Conservation (phyloP, 1,284 basidiomycete genomes). For the Tylopilus sp. region DNA sequence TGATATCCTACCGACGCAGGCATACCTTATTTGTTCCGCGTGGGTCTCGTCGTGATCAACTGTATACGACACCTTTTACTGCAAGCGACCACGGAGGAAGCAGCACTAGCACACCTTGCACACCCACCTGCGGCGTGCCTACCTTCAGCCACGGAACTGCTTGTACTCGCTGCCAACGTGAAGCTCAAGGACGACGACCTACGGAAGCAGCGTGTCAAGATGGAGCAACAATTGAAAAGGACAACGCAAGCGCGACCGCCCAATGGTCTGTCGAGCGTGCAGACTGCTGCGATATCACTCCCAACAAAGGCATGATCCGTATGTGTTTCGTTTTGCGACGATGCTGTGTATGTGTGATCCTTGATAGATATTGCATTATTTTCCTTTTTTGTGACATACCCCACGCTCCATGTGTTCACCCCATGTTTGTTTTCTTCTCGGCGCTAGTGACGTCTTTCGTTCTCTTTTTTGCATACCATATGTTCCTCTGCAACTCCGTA, state of each 20-base stretch:
- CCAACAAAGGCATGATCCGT: neutral
- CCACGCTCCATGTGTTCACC: too few relatives aligned
- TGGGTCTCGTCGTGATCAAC: slow-evolving; percentile 80
- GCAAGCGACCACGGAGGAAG: slow-evolving; percentile 60
- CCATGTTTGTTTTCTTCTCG: neutral
- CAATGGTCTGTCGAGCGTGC: slow-evolving; percentile 38
- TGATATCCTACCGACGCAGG: slow-evolving; percentile 57
- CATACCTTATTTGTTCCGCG: slow-evolving; percentile 82
- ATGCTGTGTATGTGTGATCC: slow-evolving; percentile 27
- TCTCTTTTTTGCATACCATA: neutral
- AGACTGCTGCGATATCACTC: slow-evolving; percentile 40
- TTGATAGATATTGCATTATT: slow-evolving; percentile 4
- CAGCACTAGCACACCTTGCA: slow-evolving; percentile 61
- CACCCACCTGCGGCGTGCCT: slow-evolving; percentile 65
- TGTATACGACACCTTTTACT: slow-evolving; percentile 71
- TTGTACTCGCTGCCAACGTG: slow-evolving; percentile 69
- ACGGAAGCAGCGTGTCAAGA: slow-evolving; percentile 78
- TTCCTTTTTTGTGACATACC: neutral
- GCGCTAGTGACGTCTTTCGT: slow-evolving; percentile 5
- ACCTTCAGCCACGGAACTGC: slow-evolving; percentile 69
- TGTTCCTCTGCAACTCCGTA: neutral
- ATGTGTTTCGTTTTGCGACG: slow-evolving; percentile 18
- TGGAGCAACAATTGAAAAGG: slow-evolving; percentile 73
- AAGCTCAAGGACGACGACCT: slow-evolving; percentile 89
- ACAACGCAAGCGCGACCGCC: slow-evolving; percentile 59